Evolutionary conservation across 148 eudicot genomes (phyloP), one percentile per base, ranked within the genome.

Genomic region (Persicaria tinctoria): DNA sequence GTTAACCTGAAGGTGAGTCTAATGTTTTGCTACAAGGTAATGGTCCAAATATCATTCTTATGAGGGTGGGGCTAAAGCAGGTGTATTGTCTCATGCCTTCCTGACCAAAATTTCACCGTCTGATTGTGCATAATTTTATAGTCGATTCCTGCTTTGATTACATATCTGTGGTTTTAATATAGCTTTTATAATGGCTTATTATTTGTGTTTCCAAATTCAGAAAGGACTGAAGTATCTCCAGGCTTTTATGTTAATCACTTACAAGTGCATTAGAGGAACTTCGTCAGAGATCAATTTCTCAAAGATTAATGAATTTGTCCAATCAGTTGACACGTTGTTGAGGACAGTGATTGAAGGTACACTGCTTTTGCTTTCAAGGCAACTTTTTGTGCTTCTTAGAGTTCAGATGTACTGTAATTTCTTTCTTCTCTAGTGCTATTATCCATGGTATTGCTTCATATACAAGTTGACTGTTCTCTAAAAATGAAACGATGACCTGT

Each of bases 231-330:
- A 85, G 51, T 78, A 82, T 32, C 63, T 83, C 50, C 81, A 89
- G 81, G 76, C 87, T 46, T 87, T 91, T 81, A 78, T 90, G 77
- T 76, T 86, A 64, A 80, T 84, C 81, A 93, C 93, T 74, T 89
- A 86, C 86, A 85, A 86, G 73, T 88, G 86, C 81, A 82, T 89
- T 76, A 87, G 85, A 87, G 82, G 78, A 73, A 84, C 93, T 82
- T 84, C 88, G 79, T 81, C 90, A 2, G 97, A 88, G 73, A 74
- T 73, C 47, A 70, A 77, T 78, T 88, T 94, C 76, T 85, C 91
- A 74, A 87, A 84, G 77, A 75, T 82, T 69, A 85, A 79, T 78
- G 88, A 84, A 57, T 86, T 86, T 73, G 78, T 88, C 77, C 82
- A 77, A 74, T 78, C 84, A 66, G 60, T 78, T n/a, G 68, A 60